phyloP scores from a whole-genome alignment of 2,329 filamentous ascomycete species.

The Botryosphaeria agaves region DNA sequence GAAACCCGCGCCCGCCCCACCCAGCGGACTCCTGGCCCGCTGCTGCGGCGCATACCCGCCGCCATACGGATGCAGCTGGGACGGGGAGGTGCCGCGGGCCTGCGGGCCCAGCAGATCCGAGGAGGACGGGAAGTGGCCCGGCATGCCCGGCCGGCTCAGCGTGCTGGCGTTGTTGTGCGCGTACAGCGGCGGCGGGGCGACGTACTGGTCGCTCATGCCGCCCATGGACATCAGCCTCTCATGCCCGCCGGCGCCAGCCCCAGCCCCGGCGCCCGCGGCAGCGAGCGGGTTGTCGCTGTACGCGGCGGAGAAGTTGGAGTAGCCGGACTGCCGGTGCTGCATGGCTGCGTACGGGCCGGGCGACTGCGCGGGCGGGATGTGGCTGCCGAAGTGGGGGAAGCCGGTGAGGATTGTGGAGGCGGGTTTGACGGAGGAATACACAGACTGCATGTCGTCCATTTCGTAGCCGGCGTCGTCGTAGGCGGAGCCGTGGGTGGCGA shows the following conservation, averaged over 20 bases:
- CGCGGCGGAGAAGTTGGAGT: slow-evolving; percentile 41
- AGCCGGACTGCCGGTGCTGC: slow-evolving; percentile 51
- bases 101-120: slow-evolving; percentile 19
- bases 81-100: not conserved
- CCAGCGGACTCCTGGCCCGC: slow-evolving; percentile 32
- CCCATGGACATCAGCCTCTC: slow-evolving; percentile 46
- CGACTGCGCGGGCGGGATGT: slow-evolving; percentile 72
- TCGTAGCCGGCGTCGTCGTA: slow-evolving; percentile 66
- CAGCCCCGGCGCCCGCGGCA: slow-evolving; percentile 20
- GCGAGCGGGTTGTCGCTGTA: slow-evolving; percentile 43
- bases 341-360: slow-evolving; percentile 53
- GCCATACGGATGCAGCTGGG: too few species aligned
- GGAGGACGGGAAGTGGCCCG: slow-evolving; percentile 10
- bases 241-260: slow-evolving; percentile 19
- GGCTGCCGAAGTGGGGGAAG: slow-evolving; percentile 44
- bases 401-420: slow-evolving; percentile 75
- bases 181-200: slow-evolving; percentile 10
- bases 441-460: slow-evolving; percentile 95
- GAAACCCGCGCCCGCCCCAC: slow-evolving; percentile 12
- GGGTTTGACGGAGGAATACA: slow-evolving; percentile 83
- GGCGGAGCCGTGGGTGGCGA: too few species aligned
- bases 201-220: slow-evolving; percentile 29
- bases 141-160: slow-evolving; percentile 3
- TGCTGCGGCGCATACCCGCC: not conserved
- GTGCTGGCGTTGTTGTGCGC: slow-evolving; percentile 8